These are phyloP conservation scores for Croton setiger DNA, from an alignment of 441 rosid genomes.

Conservation along the genomic window DNA sequence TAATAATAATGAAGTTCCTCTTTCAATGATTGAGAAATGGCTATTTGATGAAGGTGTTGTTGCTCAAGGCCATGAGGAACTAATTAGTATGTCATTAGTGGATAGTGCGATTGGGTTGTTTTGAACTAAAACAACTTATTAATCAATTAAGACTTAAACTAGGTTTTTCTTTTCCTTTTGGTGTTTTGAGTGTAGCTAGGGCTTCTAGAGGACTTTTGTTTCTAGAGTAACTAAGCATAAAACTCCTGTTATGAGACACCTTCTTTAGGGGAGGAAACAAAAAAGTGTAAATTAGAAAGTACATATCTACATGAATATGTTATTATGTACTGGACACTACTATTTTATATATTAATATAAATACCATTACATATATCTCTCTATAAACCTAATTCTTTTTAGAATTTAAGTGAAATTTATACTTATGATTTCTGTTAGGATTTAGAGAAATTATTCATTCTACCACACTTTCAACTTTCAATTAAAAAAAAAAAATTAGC, in stretches of 20 bases:
- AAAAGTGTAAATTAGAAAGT: conserved; percentile 39
- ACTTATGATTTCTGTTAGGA: too few species aligned
- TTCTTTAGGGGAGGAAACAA: conserved; percentile 17
- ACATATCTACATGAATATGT: conserved; percentile 17
- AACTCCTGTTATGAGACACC: conserved; percentile 27
- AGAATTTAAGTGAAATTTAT: too few species aligned
- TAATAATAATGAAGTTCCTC: conserved; percentile 37
- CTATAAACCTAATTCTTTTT: too few species aligned
- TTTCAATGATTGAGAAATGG: conserved; percentile 83
- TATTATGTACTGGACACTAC: conserved; percentile 16
- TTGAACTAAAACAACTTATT: background rate
- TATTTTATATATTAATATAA: background rate
- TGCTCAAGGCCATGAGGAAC: conserved; percentile 43
- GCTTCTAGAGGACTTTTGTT: conserved; percentile 14
- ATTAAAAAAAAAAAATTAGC: too few species aligned
- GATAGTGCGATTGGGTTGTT: conserved; percentile 40
- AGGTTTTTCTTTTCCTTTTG: conserved; percentile 1
- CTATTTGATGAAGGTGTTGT: conserved; percentile 67
- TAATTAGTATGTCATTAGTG: conserved; percentile 45
- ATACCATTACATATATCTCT: too few species aligned
- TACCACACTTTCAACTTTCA: too few species aligned
- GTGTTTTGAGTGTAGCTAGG: conserved; percentile 10
- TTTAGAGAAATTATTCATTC: too few species aligned
- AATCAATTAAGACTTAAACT: background rate
- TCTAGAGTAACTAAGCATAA: conserved; percentile 26